Percentiles rank a stretch among this genome's conserved stretches.
Evolutionary conservation across 768 basidiomycete genomes (phyloP).

Genomic region (Punctularia strigosozonata): DNA sequence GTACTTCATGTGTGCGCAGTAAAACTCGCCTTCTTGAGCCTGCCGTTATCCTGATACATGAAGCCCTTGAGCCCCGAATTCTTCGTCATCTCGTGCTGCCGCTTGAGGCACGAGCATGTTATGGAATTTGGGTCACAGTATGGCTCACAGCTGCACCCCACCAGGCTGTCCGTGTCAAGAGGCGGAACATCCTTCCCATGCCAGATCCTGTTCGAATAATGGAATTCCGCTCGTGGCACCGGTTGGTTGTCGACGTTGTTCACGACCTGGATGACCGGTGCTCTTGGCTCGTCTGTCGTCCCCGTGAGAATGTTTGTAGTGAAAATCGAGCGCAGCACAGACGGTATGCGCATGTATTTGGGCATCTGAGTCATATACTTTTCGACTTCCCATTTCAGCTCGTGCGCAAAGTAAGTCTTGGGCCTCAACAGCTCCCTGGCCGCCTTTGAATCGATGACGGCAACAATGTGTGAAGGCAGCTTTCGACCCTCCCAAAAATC

Average conservation of each 20-base stretch:
- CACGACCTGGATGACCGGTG: slow-evolving; percentile 54
- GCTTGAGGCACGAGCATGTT: slow-evolving; percentile 56
- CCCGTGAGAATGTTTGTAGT: too few species aligned
- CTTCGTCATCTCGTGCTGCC: slow-evolving; percentile 34
- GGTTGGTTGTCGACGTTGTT: slow-evolving; percentile 60
- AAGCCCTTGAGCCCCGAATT: slow-evolving; percentile 34
- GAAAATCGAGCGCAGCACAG: too few species aligned
- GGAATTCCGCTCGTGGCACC: slow-evolving; percentile 77
- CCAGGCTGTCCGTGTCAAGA: slow-evolving; percentile 43
- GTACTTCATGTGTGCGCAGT: too few species aligned
- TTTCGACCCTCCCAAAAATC: too few species aligned
- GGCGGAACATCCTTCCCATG: slow-evolving; percentile 55
- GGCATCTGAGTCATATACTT: too few species aligned
- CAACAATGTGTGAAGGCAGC: too few species aligned
- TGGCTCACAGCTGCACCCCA: slow-evolving; percentile 68
- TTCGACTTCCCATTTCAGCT: too few species aligned
- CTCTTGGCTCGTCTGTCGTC: slow-evolving; percentile 60
- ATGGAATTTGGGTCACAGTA: slow-evolving; percentile 64
- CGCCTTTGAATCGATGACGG: too few species aligned
- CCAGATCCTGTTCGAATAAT: slow-evolving; percentile 78
- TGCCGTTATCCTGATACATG: slow-evolving; percentile 52
- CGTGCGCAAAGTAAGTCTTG: too few species aligned
- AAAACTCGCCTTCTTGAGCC: slow-evolving; percentile 31
- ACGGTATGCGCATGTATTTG: too few species aligned
- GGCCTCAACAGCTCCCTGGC: too few species aligned